Evolutionary conservation across 2,329 filamentous ascomycete species (phyloP).

Genomic region (Monilinia laxa): DNA sequence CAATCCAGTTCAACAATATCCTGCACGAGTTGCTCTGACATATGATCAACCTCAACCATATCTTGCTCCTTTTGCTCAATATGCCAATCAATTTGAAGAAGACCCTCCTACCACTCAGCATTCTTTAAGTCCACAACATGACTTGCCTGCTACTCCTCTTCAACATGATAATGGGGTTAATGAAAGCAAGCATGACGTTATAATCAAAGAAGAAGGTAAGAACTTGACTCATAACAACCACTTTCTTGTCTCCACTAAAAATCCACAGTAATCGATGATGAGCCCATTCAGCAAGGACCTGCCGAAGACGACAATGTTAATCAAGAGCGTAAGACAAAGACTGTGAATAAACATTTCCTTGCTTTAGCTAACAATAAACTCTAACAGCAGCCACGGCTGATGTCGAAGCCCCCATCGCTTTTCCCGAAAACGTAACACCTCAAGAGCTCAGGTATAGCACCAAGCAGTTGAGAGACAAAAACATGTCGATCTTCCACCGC

Average conservation of each 20-base stretch:
- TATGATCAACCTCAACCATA: too few species aligned
- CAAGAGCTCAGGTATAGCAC: background rate
- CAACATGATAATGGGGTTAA: too few species aligned
- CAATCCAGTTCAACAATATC: too few species aligned
- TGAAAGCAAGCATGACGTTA: background rate
- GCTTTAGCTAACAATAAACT: background rate
- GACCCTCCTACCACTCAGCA: background rate
- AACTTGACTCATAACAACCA: background rate
- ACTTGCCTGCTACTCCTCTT: too few species aligned
- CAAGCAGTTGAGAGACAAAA: background rate
- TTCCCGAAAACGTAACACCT: background rate
- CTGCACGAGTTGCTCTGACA: too few species aligned
- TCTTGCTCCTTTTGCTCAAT: too few species aligned
- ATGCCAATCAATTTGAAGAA: too few species aligned
- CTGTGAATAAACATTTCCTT: background rate
- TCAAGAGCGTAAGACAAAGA: background rate
- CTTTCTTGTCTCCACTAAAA: background rate
- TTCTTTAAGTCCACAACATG: background rate
- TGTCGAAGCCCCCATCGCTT: background rate
- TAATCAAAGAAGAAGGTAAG: background rate
- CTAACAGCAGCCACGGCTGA: background rate
- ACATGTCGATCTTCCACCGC: background rate
- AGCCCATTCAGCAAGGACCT: background rate
- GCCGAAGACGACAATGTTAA: background rate
- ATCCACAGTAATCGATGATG: background rate